Percentiles rank a stretch among this genome's conserved stretches.
Conservation (phyloP, 2,329 filamentous ascomycete species). For the Chaetomiaceae sp. region DNA sequence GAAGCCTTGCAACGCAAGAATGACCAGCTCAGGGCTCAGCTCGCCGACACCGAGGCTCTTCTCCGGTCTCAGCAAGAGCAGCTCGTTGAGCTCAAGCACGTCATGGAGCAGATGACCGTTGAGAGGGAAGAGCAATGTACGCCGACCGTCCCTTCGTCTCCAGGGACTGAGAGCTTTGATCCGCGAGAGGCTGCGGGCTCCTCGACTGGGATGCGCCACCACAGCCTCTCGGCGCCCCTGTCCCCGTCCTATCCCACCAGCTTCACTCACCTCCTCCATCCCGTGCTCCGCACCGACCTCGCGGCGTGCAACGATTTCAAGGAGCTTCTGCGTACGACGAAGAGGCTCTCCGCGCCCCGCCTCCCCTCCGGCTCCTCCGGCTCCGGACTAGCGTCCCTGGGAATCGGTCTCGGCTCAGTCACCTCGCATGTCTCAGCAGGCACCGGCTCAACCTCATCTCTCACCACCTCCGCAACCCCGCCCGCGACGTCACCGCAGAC, state of each 20-base stretch:
- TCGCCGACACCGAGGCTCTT: constrained; percentile 80
- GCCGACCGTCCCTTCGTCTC: constrained; percentile 77
- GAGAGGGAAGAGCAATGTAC: constrained; percentile 68
- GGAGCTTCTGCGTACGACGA: constrained; percentile 66
- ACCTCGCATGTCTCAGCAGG: constrained; percentile 34
- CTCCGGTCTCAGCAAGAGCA: constrained; percentile 91
- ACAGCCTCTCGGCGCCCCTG: constrained; percentile 40
- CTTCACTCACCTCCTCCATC: constrained; percentile 77
- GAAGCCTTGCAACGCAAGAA: constrained; percentile 79
- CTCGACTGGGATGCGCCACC: constrained; percentile 33
- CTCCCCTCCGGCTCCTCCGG: constrained; percentile 59
- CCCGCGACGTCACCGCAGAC: constrained; percentile 53
- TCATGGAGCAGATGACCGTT: constrained; percentile 81
- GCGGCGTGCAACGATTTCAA: constrained; percentile 80
- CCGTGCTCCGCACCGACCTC: constrained; percentile 78
- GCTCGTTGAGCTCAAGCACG: constrained; percentile 80
- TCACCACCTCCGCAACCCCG: constrained; percentile 43
- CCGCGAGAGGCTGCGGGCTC: constrained; percentile 41
- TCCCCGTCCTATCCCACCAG: constrained; percentile 60
- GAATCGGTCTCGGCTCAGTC: constrained; percentile 34
- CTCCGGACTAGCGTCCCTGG: constrained; percentile 37
- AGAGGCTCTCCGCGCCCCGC: constrained; percentile 51
- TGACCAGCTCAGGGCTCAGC: constrained; percentile 78
- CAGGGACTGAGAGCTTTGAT: constrained; percentile 68
- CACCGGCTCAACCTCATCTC: constrained; percentile 58